Percentiles rank a stretch among this genome's conserved stretches.
These are phyloP conservation scores for Aspergillus calidoustus DNA, from an alignment of 2,329 filamentous ascomycete genomes.

Conservation along the genomic window DNA sequence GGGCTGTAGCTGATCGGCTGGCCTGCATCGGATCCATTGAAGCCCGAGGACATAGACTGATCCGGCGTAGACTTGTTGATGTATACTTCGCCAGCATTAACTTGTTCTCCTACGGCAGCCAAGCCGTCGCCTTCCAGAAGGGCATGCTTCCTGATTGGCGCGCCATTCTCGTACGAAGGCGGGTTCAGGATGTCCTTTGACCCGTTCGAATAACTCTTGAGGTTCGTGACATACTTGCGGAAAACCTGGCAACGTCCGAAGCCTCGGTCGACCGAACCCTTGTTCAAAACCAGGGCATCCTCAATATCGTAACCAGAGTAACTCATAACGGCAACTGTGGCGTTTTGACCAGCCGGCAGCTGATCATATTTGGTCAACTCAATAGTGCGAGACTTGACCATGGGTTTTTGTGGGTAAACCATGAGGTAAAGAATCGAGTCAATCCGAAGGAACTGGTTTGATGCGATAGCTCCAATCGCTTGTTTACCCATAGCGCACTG, in stretches of 20 bases:
- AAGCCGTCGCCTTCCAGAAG: constrained; percentile 85
- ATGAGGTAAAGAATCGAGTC: constrained; percentile 95
- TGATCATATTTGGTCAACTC: constrained; percentile 97
- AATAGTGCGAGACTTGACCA: constrained; percentile 97
- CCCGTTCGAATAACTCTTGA: constrained; percentile 89
- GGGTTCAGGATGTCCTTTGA: constrained; percentile 63
- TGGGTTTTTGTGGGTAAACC: constrained; percentile 95
- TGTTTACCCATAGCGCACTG: constrained; percentile 99
- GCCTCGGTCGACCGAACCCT: constrained; percentile 90
- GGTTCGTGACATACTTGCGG: constrained; percentile 84
- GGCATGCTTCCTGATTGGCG: constrained; percentile 69
- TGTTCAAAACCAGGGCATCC: constrained; percentile 95
- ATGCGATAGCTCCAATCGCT: constrained; percentile 96
- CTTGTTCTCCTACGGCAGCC: constrained; percentile 79
- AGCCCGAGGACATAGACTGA: constrained; percentile 73
- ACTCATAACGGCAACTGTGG: constrained; percentile 98
- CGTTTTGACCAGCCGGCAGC: constrained; percentile 93
- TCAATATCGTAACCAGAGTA: constrained; percentile 99
- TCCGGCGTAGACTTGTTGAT: constrained; percentile 87
- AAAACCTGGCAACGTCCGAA: constrained; percentile 99
- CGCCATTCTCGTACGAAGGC: constrained; percentile 66
- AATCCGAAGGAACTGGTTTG: constrained; percentile 96
- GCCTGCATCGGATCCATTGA: constrained; percentile 64
- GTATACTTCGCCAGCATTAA: constrained; percentile 81
- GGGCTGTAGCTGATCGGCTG: constrained; percentile 42